phyloP scores from a whole-genome alignment of 2,329 filamentous ascomycete species.

The Fusarium begoniae region DNA sequence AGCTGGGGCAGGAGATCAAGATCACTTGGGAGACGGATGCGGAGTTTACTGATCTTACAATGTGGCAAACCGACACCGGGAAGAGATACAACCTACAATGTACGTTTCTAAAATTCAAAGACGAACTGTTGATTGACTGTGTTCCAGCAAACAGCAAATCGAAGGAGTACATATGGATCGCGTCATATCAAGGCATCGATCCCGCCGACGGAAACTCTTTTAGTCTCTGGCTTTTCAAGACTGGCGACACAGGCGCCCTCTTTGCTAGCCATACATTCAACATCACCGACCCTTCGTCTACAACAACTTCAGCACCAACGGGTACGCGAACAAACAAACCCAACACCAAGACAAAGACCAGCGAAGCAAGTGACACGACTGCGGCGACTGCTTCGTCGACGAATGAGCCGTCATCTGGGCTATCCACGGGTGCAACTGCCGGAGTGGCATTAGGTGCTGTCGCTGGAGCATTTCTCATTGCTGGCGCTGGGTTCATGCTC shows the following conservation, averaged over 20 bases:
- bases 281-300: background rate
- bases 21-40: background rate
- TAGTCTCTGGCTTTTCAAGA: slow-evolving; percentile 6
- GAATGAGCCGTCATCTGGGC: background rate
- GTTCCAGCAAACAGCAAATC: slow-evolving; percentile 1
- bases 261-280: slow-evolving; percentile 7
- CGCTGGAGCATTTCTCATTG: background rate
- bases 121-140: background rate
- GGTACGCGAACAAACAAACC: background rate
- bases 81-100: background rate
- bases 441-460: background rate
- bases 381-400: background rate
- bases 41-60: background rate
- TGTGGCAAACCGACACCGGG: background rate
- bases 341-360: background rate
- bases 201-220: background rate
- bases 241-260: background rate
- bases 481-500: background rate
- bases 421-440: background rate
- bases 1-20: background rate
- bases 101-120: accelerated
- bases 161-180: slow-evolving; percentile 2
- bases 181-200: slow-evolving; percentile 3
- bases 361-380: background rate
- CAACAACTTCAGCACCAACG: background rate